A percentile compares a stretch with the other conserved stretches of the same genome.
These are phyloP conservation scores for Fusarium sp. DNA, from an alignment of 2,329 filamentous ascomycete species.

Conservation along the genomic window DNA sequence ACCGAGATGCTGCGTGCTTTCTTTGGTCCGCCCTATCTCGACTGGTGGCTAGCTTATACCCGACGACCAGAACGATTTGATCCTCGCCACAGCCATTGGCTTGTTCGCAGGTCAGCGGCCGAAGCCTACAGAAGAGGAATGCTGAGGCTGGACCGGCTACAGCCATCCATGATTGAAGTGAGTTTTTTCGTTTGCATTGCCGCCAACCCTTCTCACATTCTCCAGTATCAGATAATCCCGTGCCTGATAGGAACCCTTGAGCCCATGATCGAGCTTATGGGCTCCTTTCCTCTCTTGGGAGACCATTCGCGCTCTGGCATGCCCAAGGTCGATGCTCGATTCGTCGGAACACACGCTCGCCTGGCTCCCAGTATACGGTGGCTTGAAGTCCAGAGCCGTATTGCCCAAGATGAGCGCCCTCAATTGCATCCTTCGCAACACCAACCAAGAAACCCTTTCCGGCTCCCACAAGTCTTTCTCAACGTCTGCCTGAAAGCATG, in stretches of 20 bases:
- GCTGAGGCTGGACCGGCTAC: constrained; percentile 40
- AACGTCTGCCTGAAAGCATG: constrained; percentile 6
- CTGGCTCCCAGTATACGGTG: constrained; percentile 44
- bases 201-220: not conserved
- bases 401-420: constrained; percentile 8
- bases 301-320: constrained; percentile 47
- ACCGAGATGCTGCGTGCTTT: constrained; percentile 42
- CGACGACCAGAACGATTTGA: constrained; percentile 16
- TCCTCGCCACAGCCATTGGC: constrained; percentile 44
- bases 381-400: constrained; percentile 35
- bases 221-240: not conserved
- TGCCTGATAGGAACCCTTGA: constrained; percentile 4
- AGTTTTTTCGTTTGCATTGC: too few species aligned
- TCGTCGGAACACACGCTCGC: constrained; percentile 47
- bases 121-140: constrained; percentile 37
- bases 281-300: constrained; percentile 44
- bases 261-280: constrained; percentile 34
- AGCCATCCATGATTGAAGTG: constrained; percentile 47
- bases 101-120: constrained; percentile 45
- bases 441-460: too few species aligned
- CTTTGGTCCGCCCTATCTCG: constrained; percentile 44
- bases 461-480: not conserved
- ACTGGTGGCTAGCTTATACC: constrained; percentile 49
- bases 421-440: not conserved
- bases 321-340: constrained; percentile 44